phyloP scores from a whole-genome alignment of 805 yeast species.

The Yarrowia osloensis region DNA sequence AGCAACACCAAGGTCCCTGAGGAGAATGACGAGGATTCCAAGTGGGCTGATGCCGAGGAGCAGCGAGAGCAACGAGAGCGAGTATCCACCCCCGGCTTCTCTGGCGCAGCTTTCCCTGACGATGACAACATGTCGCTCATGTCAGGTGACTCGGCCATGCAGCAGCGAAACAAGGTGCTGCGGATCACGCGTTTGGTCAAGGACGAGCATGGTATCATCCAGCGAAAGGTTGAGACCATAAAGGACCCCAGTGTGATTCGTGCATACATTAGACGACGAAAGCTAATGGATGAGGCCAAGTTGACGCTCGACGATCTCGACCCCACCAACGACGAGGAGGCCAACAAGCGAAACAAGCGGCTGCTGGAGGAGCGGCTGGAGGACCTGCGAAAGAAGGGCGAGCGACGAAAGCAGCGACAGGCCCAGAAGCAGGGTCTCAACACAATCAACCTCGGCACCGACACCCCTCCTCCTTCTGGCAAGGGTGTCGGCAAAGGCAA shows the following conservation, averaged over 20 bases:
- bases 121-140: slow-evolving; percentile 44
- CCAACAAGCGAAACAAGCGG: slow-evolving; percentile 73
- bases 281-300: slow-evolving; percentile 57
- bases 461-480: slow-evolving; percentile 43
- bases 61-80: slow-evolving; percentile 34
- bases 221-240: slow-evolving; percentile 73
- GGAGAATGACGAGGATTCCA: slow-evolving; percentile 40
- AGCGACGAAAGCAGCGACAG: slow-evolving; percentile 60
- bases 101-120: slow-evolving; percentile 42
- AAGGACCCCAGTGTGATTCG: slow-evolving; percentile 85
- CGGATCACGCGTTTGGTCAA: slow-evolving; percentile 76
- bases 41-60: slow-evolving; percentile 42
- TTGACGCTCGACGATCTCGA: slow-evolving; percentile 61
- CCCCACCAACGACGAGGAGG: slow-evolving; percentile 81
- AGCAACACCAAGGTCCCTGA: slow-evolving; percentile 44
- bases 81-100: neutral
- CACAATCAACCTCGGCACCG: slow-evolving; percentile 5
- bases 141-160: slow-evolving; percentile 37
- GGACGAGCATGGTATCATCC: slow-evolving; percentile 83
- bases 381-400: slow-evolving; percentile 73
- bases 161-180: slow-evolving; percentile 48
- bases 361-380: slow-evolving; percentile 79
- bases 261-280: slow-evolving; percentile 75
- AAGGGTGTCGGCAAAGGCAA: slow-evolving; percentile 74
- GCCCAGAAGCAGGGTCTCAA: slow-evolving; percentile 47